Percentiles rank a stretch among this genome's conserved stretches.
These are phyloP conservation scores for Metschnikowia gelsemii DNA, from an alignment of 805 yeast genomes.

Conservation along the genomic window DNA sequence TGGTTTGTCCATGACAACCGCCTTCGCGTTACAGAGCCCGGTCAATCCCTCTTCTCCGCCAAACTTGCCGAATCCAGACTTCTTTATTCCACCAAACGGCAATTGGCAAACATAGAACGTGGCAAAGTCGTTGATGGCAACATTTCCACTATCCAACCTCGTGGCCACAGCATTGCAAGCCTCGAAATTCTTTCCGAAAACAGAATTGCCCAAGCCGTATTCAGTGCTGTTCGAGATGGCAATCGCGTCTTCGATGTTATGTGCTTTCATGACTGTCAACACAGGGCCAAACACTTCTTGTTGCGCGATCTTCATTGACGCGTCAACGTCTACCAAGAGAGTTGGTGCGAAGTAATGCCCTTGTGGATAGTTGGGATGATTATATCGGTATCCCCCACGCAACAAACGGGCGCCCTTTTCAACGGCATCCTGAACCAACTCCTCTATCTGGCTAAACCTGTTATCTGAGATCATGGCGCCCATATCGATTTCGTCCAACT, in stretches of 20 bases:
- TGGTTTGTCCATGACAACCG: constrained; percentile 80
- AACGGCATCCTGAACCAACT: constrained; percentile 71
- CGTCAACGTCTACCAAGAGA: constrained; percentile 74
- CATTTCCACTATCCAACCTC: constrained; percentile 76
- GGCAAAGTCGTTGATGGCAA: constrained; percentile 97
- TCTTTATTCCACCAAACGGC: constrained; percentile 94
- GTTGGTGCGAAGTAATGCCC: constrained; percentile 96
- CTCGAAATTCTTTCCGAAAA: constrained; percentile 66
- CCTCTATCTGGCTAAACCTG: constrained; percentile 67
- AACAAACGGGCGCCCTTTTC: constrained; percentile 75
- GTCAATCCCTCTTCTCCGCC: constrained; percentile 97
- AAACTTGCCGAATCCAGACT: constrained; percentile 95
- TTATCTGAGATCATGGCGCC: constrained; percentile 90
- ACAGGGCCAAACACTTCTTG: constrained; percentile 96
- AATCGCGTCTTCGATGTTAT: constrained; percentile 63
- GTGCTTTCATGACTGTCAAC: constrained; percentile 74
- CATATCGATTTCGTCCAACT: constrained; percentile 86
- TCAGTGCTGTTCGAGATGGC: constrained; percentile 77
- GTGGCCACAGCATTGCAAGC: constrained; percentile 64
- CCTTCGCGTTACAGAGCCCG: constrained; percentile 84
- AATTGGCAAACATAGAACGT: constrained; percentile 93
- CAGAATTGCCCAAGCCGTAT: constrained; percentile 90
- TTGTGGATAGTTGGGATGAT: constrained; percentile 90
- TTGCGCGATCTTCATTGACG: constrained; percentile 72
- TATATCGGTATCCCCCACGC: constrained; percentile 75